Base-by-base conservation (phyloP, 2,329 filamentous ascomycete species). In the Fusarium drepaniforme region DNA sequence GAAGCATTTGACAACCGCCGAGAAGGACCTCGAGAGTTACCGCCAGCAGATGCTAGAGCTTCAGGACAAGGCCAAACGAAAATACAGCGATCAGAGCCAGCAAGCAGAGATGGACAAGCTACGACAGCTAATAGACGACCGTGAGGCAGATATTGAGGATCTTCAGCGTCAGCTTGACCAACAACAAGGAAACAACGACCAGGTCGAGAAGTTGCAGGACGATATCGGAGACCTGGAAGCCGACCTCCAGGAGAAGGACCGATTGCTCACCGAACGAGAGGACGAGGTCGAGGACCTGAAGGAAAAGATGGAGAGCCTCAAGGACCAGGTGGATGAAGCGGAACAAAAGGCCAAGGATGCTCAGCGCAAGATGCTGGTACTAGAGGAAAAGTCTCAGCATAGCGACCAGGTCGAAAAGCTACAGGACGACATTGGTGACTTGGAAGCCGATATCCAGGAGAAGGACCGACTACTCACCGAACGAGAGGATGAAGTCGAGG, bases 21-120 rank as follows among this genome's bases (percentile, higher is more conserved):
- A 98, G 85, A 92, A 92, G 75, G 95, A 98, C 71, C 88, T 98
- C 4, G 96, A 98, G 80, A 89, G 89, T 68, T 98, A 97, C 82
- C 91, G 93, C 64, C 88, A 93, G 77, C 94, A 98, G 81, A 91
- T 98, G 75, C 85, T 92, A 66, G 94, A 97, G 73, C 90, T 97
- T 70, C 93, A 96, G 73, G 93, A 97, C 70, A 94, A 93, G 79
- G 89, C 94, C 64, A 95, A 94, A 83, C 90, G 90, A 78, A 93
- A 93, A 78, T 92, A 95, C 73, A 90, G 90, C 13, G 92, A 95
- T 78, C 91, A 95, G 74, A 90, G 88, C 68, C 89, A 94, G 75
- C 91, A 90, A 61, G 86, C 85, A 28, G 91, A 92, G 78, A 80
- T 91, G 44, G 88, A 92, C 38, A 86, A 86, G 56, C 81, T 95